Base-by-base conservation (phyloP, 306 rosid genomes). In the Cucurbita maxima region DNA sequence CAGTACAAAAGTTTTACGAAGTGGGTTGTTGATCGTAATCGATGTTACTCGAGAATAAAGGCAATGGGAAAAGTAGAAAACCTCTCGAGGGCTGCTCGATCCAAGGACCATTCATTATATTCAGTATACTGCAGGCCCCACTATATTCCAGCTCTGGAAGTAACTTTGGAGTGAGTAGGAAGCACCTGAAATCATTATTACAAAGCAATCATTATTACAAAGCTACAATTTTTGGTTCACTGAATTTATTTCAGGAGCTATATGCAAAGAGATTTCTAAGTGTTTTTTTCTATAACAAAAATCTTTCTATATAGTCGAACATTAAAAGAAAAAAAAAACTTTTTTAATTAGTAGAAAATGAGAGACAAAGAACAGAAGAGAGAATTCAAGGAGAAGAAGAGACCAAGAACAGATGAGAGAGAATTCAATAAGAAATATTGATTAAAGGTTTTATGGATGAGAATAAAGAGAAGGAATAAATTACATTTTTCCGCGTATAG, bases 51-150 rank as follows among this genome's bases (percentile, higher is more conserved):
- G 16, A 59, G 63, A 51, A 34, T 73, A 36, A 4, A 75, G 4
- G 54, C 70, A 16, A 25, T 74, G 30, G 45, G 13, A 73, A 76
- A 38, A 22, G 55, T 22, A 70, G 54, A 71, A n/a, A 34, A 94
- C 98, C 95, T 78, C 87, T 81, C 0, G 96, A 79, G 25, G 94
- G 79, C 76, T 89, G 79, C 58, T 82, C 87, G 43, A 89, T 86
- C 94, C 95, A 90, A 62, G 97, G 97, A 11, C 98, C 97, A 77
- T 86, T 90, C 94, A 90, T 84, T 70, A 94, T 90, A 82, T 90
- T 94, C 78, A 94, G 63, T 79, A 90, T 81, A 62, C 91, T 90
- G 81, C 98, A 94, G 14, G 90, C 98, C 74, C 87, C 98, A 38
- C 98, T 84, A 80, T 94, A 94, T 58, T 88, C 92, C 69, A 94